These are phyloP conservation scores for Diutina scorzettiae DNA, from an alignment of 1,139 yeast species.

Conservation along the genomic window DNA sequence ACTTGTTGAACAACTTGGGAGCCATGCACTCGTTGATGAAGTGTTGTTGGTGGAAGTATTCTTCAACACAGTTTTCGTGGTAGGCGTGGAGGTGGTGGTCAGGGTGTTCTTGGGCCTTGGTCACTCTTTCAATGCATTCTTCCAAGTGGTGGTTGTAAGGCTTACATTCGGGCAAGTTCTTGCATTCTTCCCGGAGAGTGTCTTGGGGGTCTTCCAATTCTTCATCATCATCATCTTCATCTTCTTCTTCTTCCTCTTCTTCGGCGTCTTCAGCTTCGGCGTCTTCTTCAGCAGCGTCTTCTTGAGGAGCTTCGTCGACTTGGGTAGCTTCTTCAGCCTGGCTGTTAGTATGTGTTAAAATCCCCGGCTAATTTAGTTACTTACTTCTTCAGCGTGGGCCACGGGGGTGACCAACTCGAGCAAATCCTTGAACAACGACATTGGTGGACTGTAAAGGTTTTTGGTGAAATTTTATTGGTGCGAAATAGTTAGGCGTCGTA, in stretches of 20 bases:
- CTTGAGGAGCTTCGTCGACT: slow-evolving; percentile 27
- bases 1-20: slow-evolving; percentile 76
- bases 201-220: slow-evolving; percentile 62
- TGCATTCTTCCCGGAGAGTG: slow-evolving; percentile 55
- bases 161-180: slow-evolving; percentile 56
- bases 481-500: not conserved
- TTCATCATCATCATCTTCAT: slow-evolving; percentile 72
- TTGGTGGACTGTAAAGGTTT: slow-evolving; percentile 9
- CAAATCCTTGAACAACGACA: slow-evolving; percentile 62
- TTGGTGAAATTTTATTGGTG: slow-evolving; percentile 5
- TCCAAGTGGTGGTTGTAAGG: slow-evolving; percentile 79
- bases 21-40: slow-evolving; percentile 89
- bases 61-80: slow-evolving; percentile 97
- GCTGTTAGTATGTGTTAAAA: slow-evolving; percentile 15
- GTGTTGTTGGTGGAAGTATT: slow-evolving; percentile 93
- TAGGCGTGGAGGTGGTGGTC: slow-evolving; percentile 69
- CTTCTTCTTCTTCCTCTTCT: slow-evolving; percentile 60
- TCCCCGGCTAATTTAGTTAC: slow-evolving; percentile 9
- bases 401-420: slow-evolving; percentile 76
- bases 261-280: slow-evolving; percentile 47
- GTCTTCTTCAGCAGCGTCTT: slow-evolving; percentile 20
- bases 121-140: slow-evolving; percentile 92
- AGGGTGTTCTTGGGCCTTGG: slow-evolving; percentile 72
- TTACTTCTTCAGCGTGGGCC: slow-evolving; percentile 78
- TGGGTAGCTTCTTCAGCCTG: slow-evolving; percentile 14